Percentiles rank a stretch among this genome's conserved stretches.
phyloP scores from a whole-genome alignment of 2,329 filamentous ascomycete species.

The Claviceps capensis region DNA sequence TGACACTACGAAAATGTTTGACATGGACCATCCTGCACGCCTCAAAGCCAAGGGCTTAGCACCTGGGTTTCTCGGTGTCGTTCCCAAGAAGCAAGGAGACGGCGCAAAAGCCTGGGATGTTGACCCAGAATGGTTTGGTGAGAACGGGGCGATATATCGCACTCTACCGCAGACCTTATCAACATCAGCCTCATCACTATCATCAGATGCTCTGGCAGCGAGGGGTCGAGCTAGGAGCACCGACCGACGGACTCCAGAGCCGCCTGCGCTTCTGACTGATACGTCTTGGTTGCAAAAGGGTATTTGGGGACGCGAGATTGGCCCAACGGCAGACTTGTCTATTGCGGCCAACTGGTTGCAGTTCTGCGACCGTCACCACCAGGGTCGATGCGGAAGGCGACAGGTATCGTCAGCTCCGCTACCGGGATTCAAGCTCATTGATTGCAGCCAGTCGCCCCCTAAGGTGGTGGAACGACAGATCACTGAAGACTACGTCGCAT shows the following conservation, averaged over 20 bases:
- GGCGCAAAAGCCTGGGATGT: slow-evolving; percentile 18
- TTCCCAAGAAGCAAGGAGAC: slow-evolving; percentile 18
- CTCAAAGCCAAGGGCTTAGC: slow-evolving; percentile 16
- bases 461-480: slow-evolving; percentile 16
- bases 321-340: slow-evolving; percentile 15
- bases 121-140: slow-evolving; percentile 19
- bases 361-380: slow-evolving; percentile 21
- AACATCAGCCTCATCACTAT: no score
- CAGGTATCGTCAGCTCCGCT: slow-evolving; percentile 14
- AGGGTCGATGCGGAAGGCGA: slow-evolving; percentile 18
- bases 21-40: slow-evolving; percentile 17
- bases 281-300: slow-evolving; percentile 16
- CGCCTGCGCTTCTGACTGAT: slow-evolving; percentile 5
- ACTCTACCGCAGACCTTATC: slow-evolving; percentile 13
- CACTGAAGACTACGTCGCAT: slow-evolving; percentile 16
- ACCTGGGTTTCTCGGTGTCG: slow-evolving; percentile 19
- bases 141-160: slow-evolving; percentile 20
- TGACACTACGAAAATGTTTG: slow-evolving; percentile 17
- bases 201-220: slow-evolving; percentile 9
- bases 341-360: slow-evolving; percentile 20
- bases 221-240: slow-evolving; percentile 9
- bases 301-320: slow-evolving; percentile 21
- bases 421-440: slow-evolving; percentile 19
- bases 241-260: slow-evolving; percentile 3
- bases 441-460: slow-evolving; percentile 20